phyloP scores from a whole-genome alignment of 805 yeast species.

The Cyberlindnera sargentensis region DNA sequence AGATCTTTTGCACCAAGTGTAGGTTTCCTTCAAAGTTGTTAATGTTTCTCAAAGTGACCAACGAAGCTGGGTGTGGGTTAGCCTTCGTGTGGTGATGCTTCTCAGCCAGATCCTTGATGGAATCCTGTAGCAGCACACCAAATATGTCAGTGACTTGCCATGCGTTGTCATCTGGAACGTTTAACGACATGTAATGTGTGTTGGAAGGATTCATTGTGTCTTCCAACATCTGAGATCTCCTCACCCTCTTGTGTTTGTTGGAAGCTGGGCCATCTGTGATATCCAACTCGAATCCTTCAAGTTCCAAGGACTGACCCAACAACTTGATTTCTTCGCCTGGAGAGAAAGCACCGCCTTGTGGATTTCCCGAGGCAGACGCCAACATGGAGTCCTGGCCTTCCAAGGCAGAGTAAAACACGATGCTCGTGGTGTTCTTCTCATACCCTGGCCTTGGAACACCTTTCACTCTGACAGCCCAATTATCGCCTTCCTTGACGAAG shows the following conservation, averaged over 20 bases:
- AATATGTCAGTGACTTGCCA: slow-evolving; percentile 82
- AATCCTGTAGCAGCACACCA: slow-evolving; percentile 61
- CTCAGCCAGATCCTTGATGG: slow-evolving; percentile 40
- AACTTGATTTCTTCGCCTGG: slow-evolving; percentile 34
- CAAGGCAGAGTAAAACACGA: slow-evolving; percentile 73
- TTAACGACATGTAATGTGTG: slow-evolving; percentile 61
- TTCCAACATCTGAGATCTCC: slow-evolving; percentile 24
- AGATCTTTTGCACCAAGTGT: slow-evolving; percentile 73
- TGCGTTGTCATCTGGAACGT: slow-evolving; percentile 60
- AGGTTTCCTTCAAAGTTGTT: slow-evolving; percentile 63
- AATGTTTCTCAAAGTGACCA: slow-evolving; percentile 50
- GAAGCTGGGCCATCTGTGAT: slow-evolving; percentile 49
- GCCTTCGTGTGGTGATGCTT: slow-evolving; percentile 18
- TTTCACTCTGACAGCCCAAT: slow-evolving; percentile 74
- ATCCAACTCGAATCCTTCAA: slow-evolving; percentile 57
- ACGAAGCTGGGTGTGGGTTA: slow-evolving; percentile 32
- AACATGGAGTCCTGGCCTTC: slow-evolving; percentile 52
- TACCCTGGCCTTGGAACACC: slow-evolving; percentile 53
- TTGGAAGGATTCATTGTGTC: slow-evolving; percentile 48
- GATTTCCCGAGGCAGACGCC: slow-evolving; percentile 30
- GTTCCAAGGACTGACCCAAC: slow-evolving; percentile 50
- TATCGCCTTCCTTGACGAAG: slow-evolving; percentile 64
- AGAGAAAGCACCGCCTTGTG: slow-evolving; percentile 20
- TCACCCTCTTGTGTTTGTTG: slow-evolving; percentile 35
- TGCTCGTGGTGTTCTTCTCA: slow-evolving; percentile 46